A percentile compares a stretch with the other conserved stretches of the same genome.
Conservation (phyloP, 164 flowering plant species). For the Santalum album region DNA sequence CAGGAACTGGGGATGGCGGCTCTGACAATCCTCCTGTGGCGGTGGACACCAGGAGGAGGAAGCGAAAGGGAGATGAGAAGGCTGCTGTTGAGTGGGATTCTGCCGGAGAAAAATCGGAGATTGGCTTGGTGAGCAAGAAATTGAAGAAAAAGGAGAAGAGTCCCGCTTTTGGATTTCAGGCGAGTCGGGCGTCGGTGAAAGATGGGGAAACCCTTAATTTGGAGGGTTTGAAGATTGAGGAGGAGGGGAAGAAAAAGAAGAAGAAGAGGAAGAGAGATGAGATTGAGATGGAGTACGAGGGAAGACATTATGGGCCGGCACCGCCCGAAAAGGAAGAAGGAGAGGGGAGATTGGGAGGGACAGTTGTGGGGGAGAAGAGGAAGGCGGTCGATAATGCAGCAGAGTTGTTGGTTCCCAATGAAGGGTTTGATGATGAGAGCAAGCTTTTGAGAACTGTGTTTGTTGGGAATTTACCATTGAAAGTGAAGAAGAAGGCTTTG, state of each 20-base stretch:
- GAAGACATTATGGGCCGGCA: conserved; percentile 27
- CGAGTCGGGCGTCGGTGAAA: not conserved
- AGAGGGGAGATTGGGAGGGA: conserved; percentile 11
- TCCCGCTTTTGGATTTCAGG: not conserved
- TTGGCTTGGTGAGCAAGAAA: conserved; percentile 12
- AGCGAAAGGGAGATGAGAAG: conserved; percentile 13
- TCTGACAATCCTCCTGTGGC: not conserved
- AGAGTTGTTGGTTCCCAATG: conserved; percentile 48
- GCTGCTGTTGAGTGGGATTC: conserved; percentile 8
- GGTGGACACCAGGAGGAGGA: conserved; percentile 16
- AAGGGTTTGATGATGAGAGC: conserved; percentile 81
- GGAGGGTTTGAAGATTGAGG: not conserved
- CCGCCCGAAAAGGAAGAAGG: conserved; percentile 17
- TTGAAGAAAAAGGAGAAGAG: conserved; percentile 15
- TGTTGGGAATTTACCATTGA: conserved; percentile 88
- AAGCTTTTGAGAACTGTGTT: conserved; percentile 90
- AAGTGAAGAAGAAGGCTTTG: conserved; percentile 73
- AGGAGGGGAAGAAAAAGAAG: conserved; percentile 27
- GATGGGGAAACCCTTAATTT: not conserved
- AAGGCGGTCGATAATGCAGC: conserved; percentile 47
- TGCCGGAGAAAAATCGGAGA: not conserved
- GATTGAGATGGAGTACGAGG: conserved; percentile 54
- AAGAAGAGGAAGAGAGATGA: conserved; percentile 71
- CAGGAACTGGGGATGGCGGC: conserved; percentile 4
- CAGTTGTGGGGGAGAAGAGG: conserved; percentile 66